Base-by-base conservation (phyloP, 73 alveolate genomes). In the Halteria grandinella region DNA sequence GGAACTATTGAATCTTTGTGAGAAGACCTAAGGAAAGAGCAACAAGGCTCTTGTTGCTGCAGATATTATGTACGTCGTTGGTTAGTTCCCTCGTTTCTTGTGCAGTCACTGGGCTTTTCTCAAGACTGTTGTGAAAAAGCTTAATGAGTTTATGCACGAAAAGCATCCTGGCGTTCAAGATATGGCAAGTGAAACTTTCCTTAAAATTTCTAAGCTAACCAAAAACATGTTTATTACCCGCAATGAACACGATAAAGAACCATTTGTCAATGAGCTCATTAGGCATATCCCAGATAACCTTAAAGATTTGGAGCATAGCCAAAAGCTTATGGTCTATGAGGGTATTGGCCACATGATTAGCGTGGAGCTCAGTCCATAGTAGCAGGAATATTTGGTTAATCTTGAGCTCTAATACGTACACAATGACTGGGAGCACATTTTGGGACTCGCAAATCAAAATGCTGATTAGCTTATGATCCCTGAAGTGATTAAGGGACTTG, bases 61-160 rank as follows among this genome's bases (percentile, higher is more conserved):
- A 6, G 93, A 97, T 85, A 97, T 97, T 21, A 97, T 97, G 99
- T 97, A 97, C 85, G 98, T 97, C 5, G 99, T 95, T 0, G 98
- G 99, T 7, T 93, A 97, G 71, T 97, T 95, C 86, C 99, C 99
- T 3, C 86, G 95, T 71, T 97, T 97, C 79, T 79, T 97, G 32
- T 86, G 88, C 60, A 54, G 87, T 4, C 98, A 97, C 69, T 97
- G 99, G 99, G 92, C 89, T 43, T 97, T 97, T 89, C 85, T 97
- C 27, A 97, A 95, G 85, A 97, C 99, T 24, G 99, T 97, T 0
- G 94, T 97, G 14, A 97, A 91, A 77, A 97, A 97, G 75, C 87
- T 97, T 32, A 95, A 95, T 66, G 99, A 97, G 78, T 97, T 97
- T 71, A 97, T 97, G 99, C 98, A 92, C 63, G 99, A 97, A 81